These are phyloP conservation scores for Athelia psychrophila DNA, from an alignment of 1,284 basidiomycete genomes.

Conservation along the genomic window DNA sequence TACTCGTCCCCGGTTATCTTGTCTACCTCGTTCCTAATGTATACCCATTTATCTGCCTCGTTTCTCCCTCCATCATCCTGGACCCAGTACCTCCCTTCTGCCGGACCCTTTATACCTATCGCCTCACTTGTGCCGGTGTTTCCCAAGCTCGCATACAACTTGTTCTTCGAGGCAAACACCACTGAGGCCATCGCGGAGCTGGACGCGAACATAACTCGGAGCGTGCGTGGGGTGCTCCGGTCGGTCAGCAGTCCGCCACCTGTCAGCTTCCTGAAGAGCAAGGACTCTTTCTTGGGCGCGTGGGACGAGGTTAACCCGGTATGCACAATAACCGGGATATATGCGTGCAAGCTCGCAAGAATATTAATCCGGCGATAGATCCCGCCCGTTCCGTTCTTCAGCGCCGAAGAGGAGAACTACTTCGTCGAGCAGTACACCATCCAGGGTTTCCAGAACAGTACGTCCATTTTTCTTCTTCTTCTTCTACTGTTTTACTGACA, in stretches of 20 bases:
- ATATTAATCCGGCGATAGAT: conserved; percentile 39
- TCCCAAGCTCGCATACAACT: conserved; percentile 57
- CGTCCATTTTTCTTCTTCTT: not conserved
- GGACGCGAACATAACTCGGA: conserved; percentile 48
- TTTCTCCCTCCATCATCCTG: too few relatives aligned
- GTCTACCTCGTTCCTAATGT: not conserved
- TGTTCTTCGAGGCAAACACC: conserved; percentile 54
- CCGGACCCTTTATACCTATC: conserved; percentile 43
- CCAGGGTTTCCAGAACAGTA: conserved; percentile 61
- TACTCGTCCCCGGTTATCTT: conserved; percentile 1
- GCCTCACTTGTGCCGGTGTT: conserved; percentile 37
- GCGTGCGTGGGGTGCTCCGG: conserved; percentile 51
- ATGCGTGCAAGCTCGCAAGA: not conserved
- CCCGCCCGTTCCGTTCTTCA: conserved; percentile 56
- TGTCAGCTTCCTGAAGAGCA: conserved; percentile 45
- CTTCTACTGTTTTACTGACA: not conserved
- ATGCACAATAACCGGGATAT: not conserved
- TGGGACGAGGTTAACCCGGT: conserved; percentile 34
- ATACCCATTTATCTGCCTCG: conserved; percentile 3
- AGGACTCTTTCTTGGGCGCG: conserved; percentile 45
- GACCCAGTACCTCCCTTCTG: conserved; percentile 46
- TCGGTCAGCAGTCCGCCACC: conserved; percentile 53
- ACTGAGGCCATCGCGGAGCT: conserved; percentile 49
- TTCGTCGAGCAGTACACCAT: conserved; percentile 55
- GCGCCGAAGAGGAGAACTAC: conserved; percentile 60